Evolutionary conservation across 169 alveolate species (phyloP), one percentile per base, ranked within the genome.

Genomic region (Plasmodium relictum): DNA sequence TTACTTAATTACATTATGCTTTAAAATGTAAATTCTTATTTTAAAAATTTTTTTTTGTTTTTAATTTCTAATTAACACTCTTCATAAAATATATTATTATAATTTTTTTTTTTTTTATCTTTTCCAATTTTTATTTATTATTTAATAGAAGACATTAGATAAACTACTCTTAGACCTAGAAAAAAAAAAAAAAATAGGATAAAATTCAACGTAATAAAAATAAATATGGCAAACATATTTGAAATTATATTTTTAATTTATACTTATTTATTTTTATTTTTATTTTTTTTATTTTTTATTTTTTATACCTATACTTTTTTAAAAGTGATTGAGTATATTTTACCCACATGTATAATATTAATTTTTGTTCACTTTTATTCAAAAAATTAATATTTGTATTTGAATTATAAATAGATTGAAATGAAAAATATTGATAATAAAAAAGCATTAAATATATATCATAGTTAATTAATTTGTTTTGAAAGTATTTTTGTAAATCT

Each of bases 381-480:
- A 80, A 48, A 56, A 44, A 68, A 31, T 48, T 68, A 16, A 18
- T 74, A 26, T 37, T 24, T 59, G 44, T 18, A 41, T 80, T 65
- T 4, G 48, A 2, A 12, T 6, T 24, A 10, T 31, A 39, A 66
- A 80, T 45, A 12, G 85, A 65, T 31, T 80, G 90, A 20, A 80
- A 80, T 10, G 83, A 66, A 66, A 68, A 68, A 12, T 50, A 66
- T 52, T 80, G 90, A 42, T 80, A 80, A 54, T 80, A 45, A 41
- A 68, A 71, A 54, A 80, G 83, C 90, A 80, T 80, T 24, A 80
- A 41, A 54, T 80, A 80, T 37, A 80, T 18, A 61, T 80, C 90
- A 45, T 80, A 80, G 42, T 39, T 42, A 0, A 18, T 56, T 26
- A 80, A 10, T 52, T 66, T 80, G 31, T 80, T 80, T 48, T 80